Conservation (phyloP, 805 yeast genomes). For the Jamesozyma hellenica region DNA sequence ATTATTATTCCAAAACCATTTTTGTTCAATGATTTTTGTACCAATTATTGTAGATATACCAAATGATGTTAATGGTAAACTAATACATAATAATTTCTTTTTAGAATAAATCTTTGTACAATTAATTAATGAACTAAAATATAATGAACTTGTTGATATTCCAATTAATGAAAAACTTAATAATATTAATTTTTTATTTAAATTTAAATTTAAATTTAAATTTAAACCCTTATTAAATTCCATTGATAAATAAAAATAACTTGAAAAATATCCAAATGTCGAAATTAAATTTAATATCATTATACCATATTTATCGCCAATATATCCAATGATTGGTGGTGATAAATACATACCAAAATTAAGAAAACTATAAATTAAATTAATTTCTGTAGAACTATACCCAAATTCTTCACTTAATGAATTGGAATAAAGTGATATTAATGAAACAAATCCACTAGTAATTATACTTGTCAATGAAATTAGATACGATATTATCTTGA, state of each 20-base stretch:
- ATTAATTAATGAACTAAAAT: slow-evolving; percentile 60
- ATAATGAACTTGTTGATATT: slow-evolving; percentile 60
- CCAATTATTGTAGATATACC: slow-evolving; percentile 75
- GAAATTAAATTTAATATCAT: slow-evolving; percentile 57
- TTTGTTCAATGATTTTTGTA: slow-evolving; percentile 46
- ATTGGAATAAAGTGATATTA: slow-evolving; percentile 72
- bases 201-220: slow-evolving; percentile 7
- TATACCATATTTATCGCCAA: slow-evolving; percentile 82
- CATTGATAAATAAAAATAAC: slow-evolving; percentile 45
- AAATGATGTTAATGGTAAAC: slow-evolving; percentile 79
- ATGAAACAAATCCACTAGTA: slow-evolving; percentile 70
- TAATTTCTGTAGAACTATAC: slow-evolving; percentile 57
- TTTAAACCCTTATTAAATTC: slow-evolving; percentile 17
- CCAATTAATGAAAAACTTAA: slow-evolving; percentile 52
- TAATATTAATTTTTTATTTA: slow-evolving; percentile 32
- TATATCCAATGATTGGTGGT: slow-evolving; percentile 69
- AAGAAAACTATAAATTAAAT: slow-evolving; percentile 62
- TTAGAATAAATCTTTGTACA: slow-evolving; percentile 81
- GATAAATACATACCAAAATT: slow-evolving; percentile 78
- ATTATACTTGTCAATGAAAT: slow-evolving; percentile 57
- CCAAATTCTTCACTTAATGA: slow-evolving; percentile 50
- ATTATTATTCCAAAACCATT: slow-evolving; percentile 28
- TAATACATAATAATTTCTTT: slow-evolving; percentile 68
- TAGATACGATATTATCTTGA: slow-evolving; percentile 41
- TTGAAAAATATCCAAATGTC: slow-evolving; percentile 42